Evolutionary conservation across 2,329 filamentous ascomycete genomes (phyloP).

Genomic region (Colletotrichum magnum): DNA sequence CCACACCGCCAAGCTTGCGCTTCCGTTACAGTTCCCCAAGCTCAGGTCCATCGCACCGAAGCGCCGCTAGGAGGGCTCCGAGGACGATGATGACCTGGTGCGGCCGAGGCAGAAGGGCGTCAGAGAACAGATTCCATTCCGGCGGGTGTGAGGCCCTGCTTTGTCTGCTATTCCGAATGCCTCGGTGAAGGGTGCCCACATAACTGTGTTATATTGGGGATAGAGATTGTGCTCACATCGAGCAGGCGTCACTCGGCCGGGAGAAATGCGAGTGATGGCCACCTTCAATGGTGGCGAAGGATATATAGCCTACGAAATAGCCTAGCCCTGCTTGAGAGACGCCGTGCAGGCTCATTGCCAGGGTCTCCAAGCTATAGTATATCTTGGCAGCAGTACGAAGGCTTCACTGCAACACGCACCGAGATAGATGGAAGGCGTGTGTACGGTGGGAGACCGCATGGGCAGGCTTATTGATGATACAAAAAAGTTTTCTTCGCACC

Average conservation of each 20-base stretch:
- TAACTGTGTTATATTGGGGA: neutral
- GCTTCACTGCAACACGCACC: no score
- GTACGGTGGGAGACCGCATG: neutral
- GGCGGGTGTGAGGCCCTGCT: neutral
- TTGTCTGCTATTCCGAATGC: no score
- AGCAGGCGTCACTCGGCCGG: neutral
- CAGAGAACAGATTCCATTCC: conserved; percentile 1
- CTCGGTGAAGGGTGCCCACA: neutral
- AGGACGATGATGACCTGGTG: conserved; percentile 14
- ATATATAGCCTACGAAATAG: neutral
- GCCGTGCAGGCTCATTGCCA: neutral
- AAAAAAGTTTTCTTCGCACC: conserved; percentile 4
- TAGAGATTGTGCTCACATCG: neutral
- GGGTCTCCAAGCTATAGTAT: neutral
- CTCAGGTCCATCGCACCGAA: conserved; percentile 50
- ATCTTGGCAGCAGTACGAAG: no score
- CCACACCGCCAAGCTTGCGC: conserved; percentile 76
- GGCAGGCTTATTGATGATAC: neutral
- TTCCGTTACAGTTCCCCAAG: conserved; percentile 90
- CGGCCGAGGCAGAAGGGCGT: neutral
- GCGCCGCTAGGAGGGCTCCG: conserved; percentile 32
- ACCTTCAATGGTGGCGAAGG: neutral
- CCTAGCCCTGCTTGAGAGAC: neutral
- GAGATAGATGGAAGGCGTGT: conserved; percentile 8
- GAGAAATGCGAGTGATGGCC: neutral